Base-by-base conservation (phyloP, 106 monocot species). In the Dioscorea alata region DNA sequence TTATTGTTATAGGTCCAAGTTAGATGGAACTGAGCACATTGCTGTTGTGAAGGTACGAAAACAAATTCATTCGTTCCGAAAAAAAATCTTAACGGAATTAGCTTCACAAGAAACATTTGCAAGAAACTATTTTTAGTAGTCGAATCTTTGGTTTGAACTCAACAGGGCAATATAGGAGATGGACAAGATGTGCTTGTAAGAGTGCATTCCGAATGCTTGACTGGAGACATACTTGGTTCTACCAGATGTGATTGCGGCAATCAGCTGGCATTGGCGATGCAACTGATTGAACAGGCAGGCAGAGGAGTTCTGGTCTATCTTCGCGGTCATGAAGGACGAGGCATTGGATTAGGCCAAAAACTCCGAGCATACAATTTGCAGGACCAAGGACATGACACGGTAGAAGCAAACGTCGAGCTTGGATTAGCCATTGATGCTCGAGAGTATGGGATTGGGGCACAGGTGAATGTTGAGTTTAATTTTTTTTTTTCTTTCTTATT, bases 321-420 rank as follows among this genome's bases (percentile, higher is more conserved):
- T 48, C 91, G 94, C 2, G 94, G 94, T 6, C 94, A 95, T 49
- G 94, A 95, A 78, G 94, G 94, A 12, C 76, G 94, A 69, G 94
- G 94, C 71, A 95, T 95, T 59, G 94, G 94, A 9, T 70, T 95
- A 24, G 94, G 94, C 13, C 77, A 88, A 66, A 95, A 95, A 63
- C 88, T 95, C 48, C 91, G 83, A 31, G 91, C 94, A 22, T 95
- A 95, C 70, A 95, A 95, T 57, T 75, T 95, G 52, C 94, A 95
- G 63, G 94, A 95, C 48, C 74, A 72, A 19, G 94, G 94, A 4
- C 87, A 79, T 57, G 94, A 95, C 74, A 95, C 94, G 0, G 94
- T 95, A 4, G 87, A 95, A 65, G 94, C 94, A 2, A 95, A 95
- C 78, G 19, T 86, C 31, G 94, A 95, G 67, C 85, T 95, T 4